Evolutionary conservation across 352 stramenopile species (phyloP).

Genomic region (Phytopythium aichiense): DNA sequence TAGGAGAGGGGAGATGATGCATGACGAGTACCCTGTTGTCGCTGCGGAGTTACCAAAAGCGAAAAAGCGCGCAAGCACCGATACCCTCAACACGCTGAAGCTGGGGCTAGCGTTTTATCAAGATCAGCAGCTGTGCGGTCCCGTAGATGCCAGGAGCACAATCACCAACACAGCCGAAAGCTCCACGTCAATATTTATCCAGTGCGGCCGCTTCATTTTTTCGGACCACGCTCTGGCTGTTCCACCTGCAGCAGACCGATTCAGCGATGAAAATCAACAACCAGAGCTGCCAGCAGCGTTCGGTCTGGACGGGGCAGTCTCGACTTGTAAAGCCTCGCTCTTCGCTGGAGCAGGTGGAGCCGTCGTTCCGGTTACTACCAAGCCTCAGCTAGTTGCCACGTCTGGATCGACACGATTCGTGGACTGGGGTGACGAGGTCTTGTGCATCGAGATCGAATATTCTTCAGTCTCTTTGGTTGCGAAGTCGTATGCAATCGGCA

Average conservation of each 20-base stretch:
- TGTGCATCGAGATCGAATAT: slow-evolving; percentile 16
- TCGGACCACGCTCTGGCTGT: background rate
- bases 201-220: slow-evolving; percentile 2
- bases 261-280: background rate
- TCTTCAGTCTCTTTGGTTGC: slow-evolving; percentile 10
- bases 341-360: background rate
- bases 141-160: background rate
- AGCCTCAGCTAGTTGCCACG: background rate
- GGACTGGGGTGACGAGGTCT: slow-evolving; percentile 14
- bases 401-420: background rate
- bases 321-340: background rate
- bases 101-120: slow-evolving; percentile 22
- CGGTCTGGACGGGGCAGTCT: background rate
- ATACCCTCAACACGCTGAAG: background rate
- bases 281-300: background rate
- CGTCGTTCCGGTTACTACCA: background rate
- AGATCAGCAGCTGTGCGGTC: slow-evolving; percentile 17
- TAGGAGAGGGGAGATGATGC: slow-evolving; percentile 7
- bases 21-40: slow-evolving; percentile 20
- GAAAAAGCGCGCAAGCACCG: background rate
- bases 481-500: slow-evolving; percentile 16
- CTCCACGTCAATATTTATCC: slow-evolving; percentile 1
- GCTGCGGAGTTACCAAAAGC: background rate
- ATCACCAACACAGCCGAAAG: background rate
- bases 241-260: background rate